Conservation (phyloP, 1,139 yeast genomes). For the Kurtzmaniella natalensis region DNA sequence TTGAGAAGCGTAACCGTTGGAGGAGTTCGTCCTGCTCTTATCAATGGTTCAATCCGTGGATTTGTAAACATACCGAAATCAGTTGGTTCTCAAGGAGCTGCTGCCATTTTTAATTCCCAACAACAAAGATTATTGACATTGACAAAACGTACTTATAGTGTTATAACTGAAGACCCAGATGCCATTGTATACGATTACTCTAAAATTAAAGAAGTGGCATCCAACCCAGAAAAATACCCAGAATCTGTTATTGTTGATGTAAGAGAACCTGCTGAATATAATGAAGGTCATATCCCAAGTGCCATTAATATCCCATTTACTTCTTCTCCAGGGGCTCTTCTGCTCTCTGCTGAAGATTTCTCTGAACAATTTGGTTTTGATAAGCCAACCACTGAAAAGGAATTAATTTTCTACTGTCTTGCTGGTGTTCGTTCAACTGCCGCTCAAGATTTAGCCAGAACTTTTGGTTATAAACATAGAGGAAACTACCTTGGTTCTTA, state of each 20-base stretch:
- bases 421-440: constrained; percentile 91
- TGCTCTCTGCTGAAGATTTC: constrained; percentile 74
- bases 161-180: constrained; percentile 28
- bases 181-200: constrained; percentile 56
- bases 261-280: constrained; percentile 83
- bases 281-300: constrained; percentile 70
- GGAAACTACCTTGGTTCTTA: constrained; percentile 81
- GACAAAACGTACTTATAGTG: constrained; percentile 25
- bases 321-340: constrained; percentile 91
- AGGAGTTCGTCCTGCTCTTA: too few species aligned
- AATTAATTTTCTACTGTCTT: constrained; percentile 84
- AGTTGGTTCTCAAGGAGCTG: too few species aligned
- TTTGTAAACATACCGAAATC: too few species aligned
- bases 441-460: constrained; percentile 86
- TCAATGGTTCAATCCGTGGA: too few species aligned
- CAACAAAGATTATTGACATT: too few species aligned
- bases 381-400: constrained; percentile 72
- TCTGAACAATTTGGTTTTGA: constrained; percentile 73
- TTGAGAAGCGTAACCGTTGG: not conserved
- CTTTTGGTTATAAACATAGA: constrained; percentile 79
- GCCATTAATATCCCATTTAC: constrained; percentile 88
- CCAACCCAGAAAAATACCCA: constrained; percentile 31
- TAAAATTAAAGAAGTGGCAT: constrained; percentile 48
- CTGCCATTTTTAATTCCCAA: too few species aligned
- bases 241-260: constrained; percentile 71